Evolutionary conservation across 192 early-diverging fungal genomes (phyloP).

Genomic region (Entomortierella chlamydospora): DNA sequence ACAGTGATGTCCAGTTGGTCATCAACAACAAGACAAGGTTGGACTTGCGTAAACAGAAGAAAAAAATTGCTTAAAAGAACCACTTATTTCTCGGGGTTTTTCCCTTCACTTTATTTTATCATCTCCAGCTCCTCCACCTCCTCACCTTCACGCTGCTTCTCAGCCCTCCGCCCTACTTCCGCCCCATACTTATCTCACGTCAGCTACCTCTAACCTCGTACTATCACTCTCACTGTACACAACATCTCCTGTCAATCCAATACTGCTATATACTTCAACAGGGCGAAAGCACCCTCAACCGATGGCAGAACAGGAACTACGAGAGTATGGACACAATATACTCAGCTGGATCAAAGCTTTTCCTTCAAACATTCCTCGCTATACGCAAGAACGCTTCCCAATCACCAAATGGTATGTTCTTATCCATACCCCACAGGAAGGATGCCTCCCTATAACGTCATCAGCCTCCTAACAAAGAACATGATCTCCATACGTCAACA

Average conservation of each 20-base stretch:
- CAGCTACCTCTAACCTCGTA: neutral
- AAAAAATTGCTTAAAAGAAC: no score
- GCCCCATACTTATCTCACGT: no score
- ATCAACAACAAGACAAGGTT: no score
- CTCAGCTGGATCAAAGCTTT: slow-evolving; percentile 7
- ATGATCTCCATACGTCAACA: no score
- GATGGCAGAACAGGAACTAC: slow-evolving; percentile 24
- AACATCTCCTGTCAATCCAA: neutral
- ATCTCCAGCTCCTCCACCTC: neutral
- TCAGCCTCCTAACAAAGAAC: no score
- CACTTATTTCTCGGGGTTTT: no score
- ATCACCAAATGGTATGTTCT: slow-evolving; percentile 14
- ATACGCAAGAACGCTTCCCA: slow-evolving; percentile 16
- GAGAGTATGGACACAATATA: slow-evolving; percentile 6
- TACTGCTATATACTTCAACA: neutral
- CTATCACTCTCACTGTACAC: neutral
- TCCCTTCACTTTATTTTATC: neutral
- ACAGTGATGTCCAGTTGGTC: no score
- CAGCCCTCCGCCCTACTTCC: no score
- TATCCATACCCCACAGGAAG: neutral
- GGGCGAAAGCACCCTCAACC: neutral
- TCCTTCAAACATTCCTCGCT: slow-evolving; percentile 11
- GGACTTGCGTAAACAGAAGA: no score
- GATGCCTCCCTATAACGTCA: no score
- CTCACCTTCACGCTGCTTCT: no score